Evolutionary conservation across 495 filamentous ascomycete species (phyloP), one percentile per base, ranked within the genome.

Genomic region (Aspergillus sclerotiicarbonarius): DNA sequence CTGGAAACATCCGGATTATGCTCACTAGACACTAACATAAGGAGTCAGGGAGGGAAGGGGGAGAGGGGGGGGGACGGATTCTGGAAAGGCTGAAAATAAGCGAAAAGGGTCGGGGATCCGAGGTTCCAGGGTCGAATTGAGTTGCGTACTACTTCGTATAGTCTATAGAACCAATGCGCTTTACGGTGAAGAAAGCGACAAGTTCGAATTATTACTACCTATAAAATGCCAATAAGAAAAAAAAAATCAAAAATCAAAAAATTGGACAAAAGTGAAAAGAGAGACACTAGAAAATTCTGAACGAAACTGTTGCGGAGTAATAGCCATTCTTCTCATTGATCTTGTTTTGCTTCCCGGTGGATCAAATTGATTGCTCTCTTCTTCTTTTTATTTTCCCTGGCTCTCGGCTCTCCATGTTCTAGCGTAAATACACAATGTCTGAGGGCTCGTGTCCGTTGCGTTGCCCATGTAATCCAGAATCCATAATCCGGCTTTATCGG

Each of bases 281-380:
- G 30, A 32, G 16, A 51, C 37, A 9, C 13, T 20, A 44, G 48
- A 29, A 49, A 25, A 49, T 29, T 29, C 21, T 13, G 18, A 12
- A 18, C 4, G 18, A 39, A 49, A 18, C 31, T 25, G 25, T 53
- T 53, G 51, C 37, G 39, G 43, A 54, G 57, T 31, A n/a, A 25
- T 25, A 25, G 25, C 25, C 25, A 25, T 25, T 5, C 25, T 25
- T 25, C 25, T 37, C 19, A 47, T 13, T 53, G 51, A 48, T 49
- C 54, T 54, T 57, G 43, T 57, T 62, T 58, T 45, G 30, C 61
- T 64, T 62, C 62, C 62, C 59, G 32, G 54, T 51, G 54, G 33
- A 32, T 32, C 37, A 41, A 50, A 62, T 54, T 13, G 35, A 43
- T 54, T 58, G 53, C 50, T 41, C 35, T 48, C 37, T 53, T 47